Conservation (phyloP, 371 early-diverging fungal species). For the Rhizomucor miehei region DNA sequence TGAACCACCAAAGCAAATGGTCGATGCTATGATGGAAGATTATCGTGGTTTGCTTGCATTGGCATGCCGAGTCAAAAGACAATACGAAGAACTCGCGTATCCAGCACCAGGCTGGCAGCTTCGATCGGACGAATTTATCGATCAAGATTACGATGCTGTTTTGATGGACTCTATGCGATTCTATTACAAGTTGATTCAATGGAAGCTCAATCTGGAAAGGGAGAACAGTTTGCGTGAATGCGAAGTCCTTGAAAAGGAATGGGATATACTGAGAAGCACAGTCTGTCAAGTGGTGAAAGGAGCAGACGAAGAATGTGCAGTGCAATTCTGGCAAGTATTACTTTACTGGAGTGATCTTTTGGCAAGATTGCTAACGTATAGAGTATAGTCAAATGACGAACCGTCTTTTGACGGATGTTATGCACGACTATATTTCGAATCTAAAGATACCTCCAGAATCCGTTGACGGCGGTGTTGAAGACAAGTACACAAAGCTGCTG, state of each 20-base stretch:
- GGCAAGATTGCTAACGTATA: not conserved
- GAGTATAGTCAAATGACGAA: slow-evolving; percentile 42
- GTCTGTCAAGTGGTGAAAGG: slow-evolving; percentile 70
- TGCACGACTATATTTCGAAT: slow-evolving; percentile 47
- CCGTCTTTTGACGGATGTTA: slow-evolving; percentile 43
- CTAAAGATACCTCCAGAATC: slow-evolving; percentile 36
- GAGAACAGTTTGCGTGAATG: slow-evolving; percentile 70
- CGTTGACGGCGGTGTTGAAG: slow-evolving; percentile 48
- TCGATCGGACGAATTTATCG: slow-evolving; percentile 51
- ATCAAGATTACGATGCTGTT: slow-evolving; percentile 66
- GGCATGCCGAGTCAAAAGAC: slow-evolving; percentile 70
- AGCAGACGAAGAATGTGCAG: slow-evolving; percentile 74
- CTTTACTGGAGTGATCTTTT: not conserved
- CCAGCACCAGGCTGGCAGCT: slow-evolving; percentile 74
- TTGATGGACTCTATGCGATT: slow-evolving; percentile 71
- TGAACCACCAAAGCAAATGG: slow-evolving; percentile 68
- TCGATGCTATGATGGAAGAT: slow-evolving; percentile 82
- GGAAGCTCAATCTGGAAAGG: slow-evolving; percentile 57
- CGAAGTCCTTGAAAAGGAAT: slow-evolving; percentile 80
- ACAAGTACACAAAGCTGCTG: slow-evolving; percentile 59
- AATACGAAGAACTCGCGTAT: slow-evolving; percentile 62
- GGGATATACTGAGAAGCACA: slow-evolving; percentile 68
- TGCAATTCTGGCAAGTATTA: slow-evolving; percentile 66
- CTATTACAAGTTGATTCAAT: slow-evolving; percentile 76
- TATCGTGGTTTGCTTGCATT: slow-evolving; percentile 69